Evolutionary conservation across 257 asterid genomes (phyloP).

Genomic region (Penstemon davidsonii): DNA sequence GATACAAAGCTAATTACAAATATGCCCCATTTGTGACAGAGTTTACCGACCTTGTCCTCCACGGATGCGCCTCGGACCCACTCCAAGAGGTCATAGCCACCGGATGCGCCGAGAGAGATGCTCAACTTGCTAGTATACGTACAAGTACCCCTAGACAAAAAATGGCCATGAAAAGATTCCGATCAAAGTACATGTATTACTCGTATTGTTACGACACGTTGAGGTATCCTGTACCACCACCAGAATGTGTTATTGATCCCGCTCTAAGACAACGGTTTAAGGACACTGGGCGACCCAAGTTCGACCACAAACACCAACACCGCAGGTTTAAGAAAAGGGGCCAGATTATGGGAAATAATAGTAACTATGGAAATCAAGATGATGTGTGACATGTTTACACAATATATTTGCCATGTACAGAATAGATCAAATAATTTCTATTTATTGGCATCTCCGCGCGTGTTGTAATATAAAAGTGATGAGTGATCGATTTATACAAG

Average conservation of each 20-base stretch:
- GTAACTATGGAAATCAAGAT: constrained; percentile 44
- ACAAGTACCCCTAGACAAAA: constrained; percentile 43
- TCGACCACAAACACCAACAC: constrained; percentile 39
- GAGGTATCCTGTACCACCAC: constrained; percentile 58
- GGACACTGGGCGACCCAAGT: constrained; percentile 64
- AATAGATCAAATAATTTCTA: constrained; percentile 15
- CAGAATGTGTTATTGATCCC: constrained; percentile 78
- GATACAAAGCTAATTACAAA: constrained; percentile 69
- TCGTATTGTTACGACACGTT: constrained; percentile 70
- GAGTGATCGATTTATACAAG: neutral
- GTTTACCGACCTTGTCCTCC: constrained; percentile 73
- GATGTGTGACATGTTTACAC: constrained; percentile 30
- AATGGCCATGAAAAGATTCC: constrained; percentile 57
- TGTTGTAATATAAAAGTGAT: constrained; percentile 6
- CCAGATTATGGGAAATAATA: constrained; percentile 32
- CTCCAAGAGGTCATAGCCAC: constrained; percentile 53
- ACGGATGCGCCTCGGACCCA: constrained; percentile 70
- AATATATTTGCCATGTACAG: constrained; percentile 1
- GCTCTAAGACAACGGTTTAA: constrained; percentile 44
- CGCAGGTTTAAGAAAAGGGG: constrained; percentile 47
- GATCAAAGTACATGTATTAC: constrained; percentile 67
- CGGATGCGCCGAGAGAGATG: constrained; percentile 33
- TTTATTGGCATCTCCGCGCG: neutral
- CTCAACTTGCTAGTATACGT: constrained; percentile 37
- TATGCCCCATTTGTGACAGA: constrained; percentile 86